Base-by-base conservation (phyloP, 1,284 basidiomycete species). In the Sanghuangporus baumii region DNA sequence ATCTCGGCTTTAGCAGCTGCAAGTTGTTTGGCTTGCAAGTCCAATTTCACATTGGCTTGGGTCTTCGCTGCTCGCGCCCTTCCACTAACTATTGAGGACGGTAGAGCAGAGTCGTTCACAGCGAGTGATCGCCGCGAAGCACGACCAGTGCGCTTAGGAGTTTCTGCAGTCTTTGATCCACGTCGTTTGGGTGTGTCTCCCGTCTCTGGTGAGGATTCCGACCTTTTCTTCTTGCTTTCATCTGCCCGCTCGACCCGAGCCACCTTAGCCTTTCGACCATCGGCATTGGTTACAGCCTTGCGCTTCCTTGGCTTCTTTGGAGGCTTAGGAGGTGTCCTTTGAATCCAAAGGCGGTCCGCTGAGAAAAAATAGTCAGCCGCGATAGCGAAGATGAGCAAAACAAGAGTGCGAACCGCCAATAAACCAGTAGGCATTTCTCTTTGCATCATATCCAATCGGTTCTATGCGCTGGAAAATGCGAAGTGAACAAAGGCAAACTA, bases 301-400 rank as follows among this genome's bases (percentile, higher is more conserved):
- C 87, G 82, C 69, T 91, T 90, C 31, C 80, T 69, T 6, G 71
- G 71, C 43, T 73, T 64, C 16, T 55, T 72, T 3, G 80, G 74
- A 48, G 79, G 79, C 69, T 80, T 84, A 0, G 87, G 88, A 9
- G 76, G 81, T 40, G 79, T 76, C 26, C 88, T 85, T 72, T 96
- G 93, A 47, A 95, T 85, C 93, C 93, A 96, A 18, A 96, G 80
- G 18, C 94, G 88, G 69, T 94, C 89, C 64, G 84, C 85, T 84
- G 65, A 54, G 38, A 63, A 56, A 48, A 50, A 18, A 31, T 55
- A 43, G 54, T 56, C 38, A 55, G 18, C 20, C 50, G 65, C 56
- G 43, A 54, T 56, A 23, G 59, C 41, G 43, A 31, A 31, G 7
- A 46, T 40, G 41, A 48, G 40, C 18, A 54, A 55, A 41, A 60